Evolutionary conservation across 1,284 basidiomycete genomes (phyloP).

Genomic region (Melampsora allii-populina): DNA sequence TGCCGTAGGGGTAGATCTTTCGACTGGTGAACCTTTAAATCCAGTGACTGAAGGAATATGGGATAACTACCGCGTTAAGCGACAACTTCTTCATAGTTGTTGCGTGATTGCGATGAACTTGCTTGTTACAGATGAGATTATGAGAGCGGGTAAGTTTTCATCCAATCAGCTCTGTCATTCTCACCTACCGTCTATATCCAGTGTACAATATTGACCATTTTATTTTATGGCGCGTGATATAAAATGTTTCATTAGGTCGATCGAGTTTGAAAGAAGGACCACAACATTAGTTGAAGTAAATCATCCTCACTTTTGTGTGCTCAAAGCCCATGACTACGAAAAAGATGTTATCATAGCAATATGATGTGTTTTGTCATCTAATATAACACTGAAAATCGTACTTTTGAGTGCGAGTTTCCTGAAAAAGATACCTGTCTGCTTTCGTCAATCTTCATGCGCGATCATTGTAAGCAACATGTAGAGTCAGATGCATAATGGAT

Average conservation of each 20-base stretch:
- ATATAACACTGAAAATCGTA: neutral
- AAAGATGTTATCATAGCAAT: neutral
- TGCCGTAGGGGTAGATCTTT: constrained; percentile 82
- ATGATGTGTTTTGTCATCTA: neutral
- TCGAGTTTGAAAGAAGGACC: constrained; percentile 43
- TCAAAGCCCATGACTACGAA: neutral
- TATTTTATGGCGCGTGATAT: too few species aligned
- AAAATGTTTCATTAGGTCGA: constrained; percentile 17
- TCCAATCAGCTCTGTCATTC: neutral
- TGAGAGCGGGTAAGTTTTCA: constrained; percentile 65
- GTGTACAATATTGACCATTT: too few species aligned
- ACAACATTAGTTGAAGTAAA: constrained; percentile 17
- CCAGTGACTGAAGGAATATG: constrained; percentile 92
- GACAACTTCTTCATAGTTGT: constrained; percentile 91
- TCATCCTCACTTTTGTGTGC: neutral
- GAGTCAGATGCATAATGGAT: too few species aligned
- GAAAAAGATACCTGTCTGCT: too few species aligned
- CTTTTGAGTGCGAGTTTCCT: too few species aligned
- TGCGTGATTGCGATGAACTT: constrained; percentile 97
- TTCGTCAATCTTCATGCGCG: too few species aligned
- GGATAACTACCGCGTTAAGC: constrained; percentile 98
- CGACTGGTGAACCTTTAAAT: constrained; percentile 94
- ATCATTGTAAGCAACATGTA: too few species aligned
- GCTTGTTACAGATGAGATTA: constrained; percentile 56
- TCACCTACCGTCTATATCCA: too few species aligned